Conservation (phyloP, 2,329 filamentous ascomycete species). For the Fusarium guadeloupense region DNA sequence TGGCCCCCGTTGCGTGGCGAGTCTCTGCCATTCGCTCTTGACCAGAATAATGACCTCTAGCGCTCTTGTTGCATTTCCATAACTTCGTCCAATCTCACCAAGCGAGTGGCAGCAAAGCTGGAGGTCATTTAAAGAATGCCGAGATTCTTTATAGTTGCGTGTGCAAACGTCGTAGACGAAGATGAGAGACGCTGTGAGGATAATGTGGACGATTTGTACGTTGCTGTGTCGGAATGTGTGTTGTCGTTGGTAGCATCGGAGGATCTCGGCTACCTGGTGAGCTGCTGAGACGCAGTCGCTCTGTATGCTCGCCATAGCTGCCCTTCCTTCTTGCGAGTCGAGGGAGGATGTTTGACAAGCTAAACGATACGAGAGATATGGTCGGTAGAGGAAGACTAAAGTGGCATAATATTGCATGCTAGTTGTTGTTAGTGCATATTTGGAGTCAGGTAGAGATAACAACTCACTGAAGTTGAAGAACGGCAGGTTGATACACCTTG, state of each 20-base stretch:
- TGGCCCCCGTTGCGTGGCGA: neutral
- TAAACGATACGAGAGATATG: constrained; percentile 16
- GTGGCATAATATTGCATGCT: constrained; percentile 38
- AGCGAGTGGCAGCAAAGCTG: constrained; percentile 35
- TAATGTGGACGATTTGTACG: constrained; percentile 36
- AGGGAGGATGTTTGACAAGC: constrained; percentile 14
- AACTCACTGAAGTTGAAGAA: constrained; percentile 34
- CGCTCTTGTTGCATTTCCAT: constrained; percentile 26
- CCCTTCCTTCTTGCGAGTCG: neutral
- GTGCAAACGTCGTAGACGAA: constrained; percentile 34
- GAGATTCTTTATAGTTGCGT: constrained; percentile 1
- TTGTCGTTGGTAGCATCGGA: constrained; percentile 26
- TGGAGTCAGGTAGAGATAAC: no score
- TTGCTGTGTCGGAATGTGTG: constrained; percentile 29
- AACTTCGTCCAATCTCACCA: constrained; percentile 28
- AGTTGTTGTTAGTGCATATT: neutral
- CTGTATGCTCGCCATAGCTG: neutral
- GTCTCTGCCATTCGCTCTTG: constrained; percentile 25
- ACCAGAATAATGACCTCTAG: constrained; percentile 31
- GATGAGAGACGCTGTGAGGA: constrained; percentile 31
- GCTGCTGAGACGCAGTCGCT: constrained; percentile 31
- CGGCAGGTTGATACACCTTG: constrained; percentile 16
- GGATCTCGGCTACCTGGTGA: constrained; percentile 21
- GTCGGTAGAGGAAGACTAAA: constrained; percentile 29
- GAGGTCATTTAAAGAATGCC: constrained; percentile 16